Evolutionary conservation across 1,139 yeast species (phyloP).

Genomic region (Pichia sp.): DNA sequence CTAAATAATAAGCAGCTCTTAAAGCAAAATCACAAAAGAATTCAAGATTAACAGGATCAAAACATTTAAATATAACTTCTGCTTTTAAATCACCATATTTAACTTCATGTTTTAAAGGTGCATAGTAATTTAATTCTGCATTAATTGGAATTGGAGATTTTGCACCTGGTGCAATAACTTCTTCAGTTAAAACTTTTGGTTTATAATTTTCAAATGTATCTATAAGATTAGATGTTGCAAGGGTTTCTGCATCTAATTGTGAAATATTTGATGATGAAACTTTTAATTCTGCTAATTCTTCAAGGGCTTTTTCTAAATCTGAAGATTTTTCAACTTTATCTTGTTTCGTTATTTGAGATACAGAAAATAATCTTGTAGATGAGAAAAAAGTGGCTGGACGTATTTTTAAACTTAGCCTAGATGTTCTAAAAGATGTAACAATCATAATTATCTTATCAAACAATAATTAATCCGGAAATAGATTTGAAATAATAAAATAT

Average conservation of each 20-base stretch:
- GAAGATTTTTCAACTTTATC: not conserved
- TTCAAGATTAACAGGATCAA: constrained; percentile 61
- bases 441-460: not conserved
- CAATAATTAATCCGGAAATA: too few relatives aligned
- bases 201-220: constrained; percentile 32
- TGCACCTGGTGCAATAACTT: constrained; percentile 28
- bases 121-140: constrained; percentile 75
- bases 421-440: not conserved
- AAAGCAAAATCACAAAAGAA: constrained; percentile 80
- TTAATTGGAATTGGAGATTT: constrained; percentile 68
- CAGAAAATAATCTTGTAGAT: constrained; percentile 1
- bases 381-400: not conserved
- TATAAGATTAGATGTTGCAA: constrained; percentile 21
- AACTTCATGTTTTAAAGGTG: constrained; percentile 66
- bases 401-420: not conserved
- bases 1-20: constrained; percentile 85
- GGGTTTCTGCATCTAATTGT: constrained; percentile 14
- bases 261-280: constrained; percentile 16
- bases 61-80: constrained; percentile 66
- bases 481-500: too few relatives aligned
- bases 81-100: constrained; percentile 71
- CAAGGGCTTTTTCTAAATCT: constrained; percentile 23
- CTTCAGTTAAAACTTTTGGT: constrained; percentile 39
- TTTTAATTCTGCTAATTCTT: constrained; percentile 24
- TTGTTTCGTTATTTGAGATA: constrained; percentile 1